Evolutionary conservation across 805 yeast species (phyloP), one percentile per base, ranked within the genome.

Genomic region (Danielia reshetovae): DNA sequence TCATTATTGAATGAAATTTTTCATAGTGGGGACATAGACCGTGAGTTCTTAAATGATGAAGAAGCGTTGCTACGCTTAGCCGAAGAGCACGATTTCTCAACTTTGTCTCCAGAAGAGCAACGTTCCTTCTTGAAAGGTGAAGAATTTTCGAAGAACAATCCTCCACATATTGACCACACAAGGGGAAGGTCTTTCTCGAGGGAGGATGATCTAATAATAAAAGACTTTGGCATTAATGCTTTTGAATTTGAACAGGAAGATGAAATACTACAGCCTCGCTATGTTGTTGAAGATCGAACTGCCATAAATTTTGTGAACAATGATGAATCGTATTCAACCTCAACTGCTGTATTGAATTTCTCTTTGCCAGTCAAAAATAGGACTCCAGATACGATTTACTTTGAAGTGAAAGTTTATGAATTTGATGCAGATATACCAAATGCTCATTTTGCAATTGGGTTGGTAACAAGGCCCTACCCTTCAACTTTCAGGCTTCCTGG

Each of bases 391-490:
- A 60, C 63, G 13, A 75, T 81, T 7, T 84, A 84, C 52, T 84
- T 81, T 52, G 94, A 84, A 55, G 46, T 60, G 6, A 67, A 67
- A 39, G 54, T 67, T 7, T 67, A 53, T 43, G 72, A 66, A 40
- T 62, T 38, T 34, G 34, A 40, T 24, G 42, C 38, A 14, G 41
- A 40, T 16, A 48, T 48, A 18, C 52, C 65, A 2, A 74, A 72
- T 36, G 70, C 79, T 1, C 72, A 72, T 23, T 69, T 83, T 37
- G 70, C 81, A 19, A 67, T 84, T 30, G 93, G 94, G 0, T 61
- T 84, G 18, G 73, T 76, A 7, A 78, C 90, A 0, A 75, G 72
- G 43, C 90, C 93, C 2, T 81, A 81, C 48, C 93, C 95, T 2
- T 68, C 73, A 39, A 27, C 49, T 3, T 85, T 82, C 55, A 67